phyloP scores from a whole-genome alignment of 495 filamentous ascomycete genomes.

The Xylaria cubensis region DNA sequence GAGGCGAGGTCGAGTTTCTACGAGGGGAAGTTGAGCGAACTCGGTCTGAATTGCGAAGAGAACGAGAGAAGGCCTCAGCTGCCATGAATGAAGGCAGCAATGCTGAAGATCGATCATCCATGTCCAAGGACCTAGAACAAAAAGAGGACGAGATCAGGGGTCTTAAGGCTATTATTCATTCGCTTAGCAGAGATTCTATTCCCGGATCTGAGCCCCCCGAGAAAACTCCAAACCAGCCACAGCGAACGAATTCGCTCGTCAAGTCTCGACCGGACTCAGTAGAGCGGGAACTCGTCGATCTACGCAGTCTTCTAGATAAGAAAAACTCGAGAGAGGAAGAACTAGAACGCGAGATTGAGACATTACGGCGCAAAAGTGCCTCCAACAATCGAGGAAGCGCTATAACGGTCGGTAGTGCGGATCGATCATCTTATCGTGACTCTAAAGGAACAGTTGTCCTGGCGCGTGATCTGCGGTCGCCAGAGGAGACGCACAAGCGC shows the following conservation, averaged over 20 bases:
- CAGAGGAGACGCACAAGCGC: slow-evolving; percentile 52
- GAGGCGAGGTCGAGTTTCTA: slow-evolving; percentile 95
- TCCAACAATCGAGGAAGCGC: slow-evolving; percentile 56
- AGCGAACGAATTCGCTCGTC: slow-evolving; percentile 44
- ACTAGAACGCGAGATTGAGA: slow-evolving; percentile 84
- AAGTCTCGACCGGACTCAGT: slow-evolving; percentile 58
- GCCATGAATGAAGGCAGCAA: slow-evolving; percentile 60
- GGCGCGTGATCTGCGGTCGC: slow-evolving; percentile 49
- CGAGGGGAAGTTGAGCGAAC: slow-evolving; percentile 94
- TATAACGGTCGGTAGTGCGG: slow-evolving; percentile 58
- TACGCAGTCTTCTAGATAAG: slow-evolving; percentile 70
- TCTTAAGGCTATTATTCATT: slow-evolving; percentile 97
- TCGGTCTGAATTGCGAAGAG: slow-evolving; percentile 85
- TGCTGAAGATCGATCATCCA: slow-evolving; percentile 51
- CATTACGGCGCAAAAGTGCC: slow-evolving; percentile 57
- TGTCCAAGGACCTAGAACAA: slow-evolving; percentile 82
- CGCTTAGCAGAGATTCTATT: slow-evolving; percentile 76
- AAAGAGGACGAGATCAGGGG: slow-evolving; percentile 97
- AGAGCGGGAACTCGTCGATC: slow-evolving; percentile 78
- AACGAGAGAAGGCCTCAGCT: slow-evolving; percentile 84
- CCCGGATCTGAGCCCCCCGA: slow-evolving; percentile 53
- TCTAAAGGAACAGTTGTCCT: slow-evolving; percentile 65
- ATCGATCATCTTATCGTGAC: slow-evolving; percentile 62
- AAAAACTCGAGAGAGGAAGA: slow-evolving; percentile 85
- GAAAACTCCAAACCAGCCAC: slow-evolving; percentile 50